These are phyloP conservation scores for Wickerhamiella slavikovae DNA, from an alignment of 805 yeast genomes.

Conservation along the genomic window DNA sequence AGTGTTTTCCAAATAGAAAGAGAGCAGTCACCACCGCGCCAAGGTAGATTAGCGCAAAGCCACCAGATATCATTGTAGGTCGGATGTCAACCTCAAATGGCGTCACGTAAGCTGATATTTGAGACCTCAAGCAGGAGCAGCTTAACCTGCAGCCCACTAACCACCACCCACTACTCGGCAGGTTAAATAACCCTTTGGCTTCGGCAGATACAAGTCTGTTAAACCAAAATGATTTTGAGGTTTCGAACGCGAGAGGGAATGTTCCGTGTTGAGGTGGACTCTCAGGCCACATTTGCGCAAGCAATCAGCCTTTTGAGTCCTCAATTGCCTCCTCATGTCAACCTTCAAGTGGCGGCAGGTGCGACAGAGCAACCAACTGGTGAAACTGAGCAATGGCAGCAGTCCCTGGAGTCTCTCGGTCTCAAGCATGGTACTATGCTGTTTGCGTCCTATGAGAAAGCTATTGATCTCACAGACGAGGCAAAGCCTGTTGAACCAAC, in stretches of 20 bases:
- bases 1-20: no score
- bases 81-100: no score
- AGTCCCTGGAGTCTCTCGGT: slow-evolving; percentile 17
- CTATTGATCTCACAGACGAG: neutral
- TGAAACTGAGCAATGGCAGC: slow-evolving; percentile 19
- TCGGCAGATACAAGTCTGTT: no score
- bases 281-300: slow-evolving; percentile 22
- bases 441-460: slow-evolving; percentile 16
- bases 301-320: slow-evolving; percentile 20
- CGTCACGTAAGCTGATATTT: no score
- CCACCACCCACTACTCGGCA: neutral
- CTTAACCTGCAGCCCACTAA: no score
- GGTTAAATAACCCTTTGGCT: neutral
- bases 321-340: slow-evolving; percentile 19
- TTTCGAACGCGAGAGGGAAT: slow-evolving; percentile 74
- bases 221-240: slow-evolving; percentile 32
- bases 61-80: no score
- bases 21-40: no score
- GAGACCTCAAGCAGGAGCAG: no score
- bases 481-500: neutral
- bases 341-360: slow-evolving; percentile 22
- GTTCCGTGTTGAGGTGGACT: slow-evolving; percentile 40
- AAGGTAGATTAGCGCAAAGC: no score
- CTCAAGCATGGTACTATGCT: slow-evolving; percentile 38
- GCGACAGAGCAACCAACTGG: slow-evolving; percentile 26